phyloP scores from a whole-genome alignment of 768 basidiomycete genomes.

The Russula sp. region DNA sequence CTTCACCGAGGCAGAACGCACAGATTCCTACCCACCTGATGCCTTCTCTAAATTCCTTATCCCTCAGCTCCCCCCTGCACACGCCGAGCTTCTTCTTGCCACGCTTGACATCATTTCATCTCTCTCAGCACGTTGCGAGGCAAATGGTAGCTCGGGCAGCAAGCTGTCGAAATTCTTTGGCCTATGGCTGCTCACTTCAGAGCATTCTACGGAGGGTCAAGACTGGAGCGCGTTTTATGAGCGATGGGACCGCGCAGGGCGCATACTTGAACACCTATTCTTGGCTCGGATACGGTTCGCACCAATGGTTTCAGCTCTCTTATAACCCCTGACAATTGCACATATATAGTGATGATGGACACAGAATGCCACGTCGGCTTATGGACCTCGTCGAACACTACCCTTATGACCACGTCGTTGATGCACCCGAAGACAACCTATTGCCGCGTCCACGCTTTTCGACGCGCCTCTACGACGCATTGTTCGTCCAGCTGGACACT shows the following conservation, averaged over 20 bases:
- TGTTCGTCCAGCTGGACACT: constrained; percentile 62
- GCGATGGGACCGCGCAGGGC: constrained; percentile 68
- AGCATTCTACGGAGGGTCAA: constrained; percentile 44
- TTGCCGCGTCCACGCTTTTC: constrained; percentile 63
- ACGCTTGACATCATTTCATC: constrained; percentile 61
- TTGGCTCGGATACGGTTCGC: constrained; percentile 63
- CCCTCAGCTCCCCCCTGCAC: constrained; percentile 52
- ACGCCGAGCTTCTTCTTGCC: constrained; percentile 51
- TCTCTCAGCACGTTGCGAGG: constrained; percentile 65
- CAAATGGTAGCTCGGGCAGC: constrained; percentile 70
- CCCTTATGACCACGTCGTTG: constrained; percentile 44
- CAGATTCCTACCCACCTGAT: constrained; percentile 51
- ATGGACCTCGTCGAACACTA: constrained; percentile 65
- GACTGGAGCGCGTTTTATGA: constrained; percentile 63
- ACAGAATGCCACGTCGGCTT: constrained; percentile 62
- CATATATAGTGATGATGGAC: constrained; percentile 54
- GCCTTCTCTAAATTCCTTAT: constrained; percentile 58
- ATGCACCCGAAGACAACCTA: constrained; percentile 37
- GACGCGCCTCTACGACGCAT: constrained; percentile 55
- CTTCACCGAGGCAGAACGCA: constrained; percentile 56
- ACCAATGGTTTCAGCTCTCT: neutral
- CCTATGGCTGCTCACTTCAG: constrained; percentile 58
- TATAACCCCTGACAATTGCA: neutral
- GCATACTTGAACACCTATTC: constrained; percentile 73
- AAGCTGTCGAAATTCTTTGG: constrained; percentile 70